A percentile compares a stretch with the other conserved stretches of the same genome.
Conservation (phyloP, 2,329 filamentous ascomycete species). For the Fusarium piperis region DNA sequence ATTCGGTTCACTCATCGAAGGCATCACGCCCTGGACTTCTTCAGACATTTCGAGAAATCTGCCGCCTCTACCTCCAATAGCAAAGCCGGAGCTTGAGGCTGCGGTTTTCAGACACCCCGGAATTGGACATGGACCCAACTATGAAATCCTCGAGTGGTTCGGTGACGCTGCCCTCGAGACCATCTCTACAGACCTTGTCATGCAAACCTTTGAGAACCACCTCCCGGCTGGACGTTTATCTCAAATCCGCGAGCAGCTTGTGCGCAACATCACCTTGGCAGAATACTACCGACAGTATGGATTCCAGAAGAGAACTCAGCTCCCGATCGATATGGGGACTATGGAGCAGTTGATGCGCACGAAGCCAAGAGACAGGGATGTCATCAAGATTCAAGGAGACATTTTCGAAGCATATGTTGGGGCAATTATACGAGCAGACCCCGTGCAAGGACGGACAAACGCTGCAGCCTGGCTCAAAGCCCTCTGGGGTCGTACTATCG, state of each 20-base stretch:
- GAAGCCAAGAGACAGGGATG: conserved; percentile 58
- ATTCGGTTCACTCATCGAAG: conserved; percentile 16
- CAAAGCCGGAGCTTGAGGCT: conserved; percentile 66
- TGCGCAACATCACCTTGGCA: conserved; percentile 83
- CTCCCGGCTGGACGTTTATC: conserved; percentile 75
- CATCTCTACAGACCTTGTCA: conserved; percentile 79
- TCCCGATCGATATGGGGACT: conserved; percentile 59
- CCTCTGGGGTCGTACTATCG: conserved; percentile 76
- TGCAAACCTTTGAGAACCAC: conserved; percentile 69
- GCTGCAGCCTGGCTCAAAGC: conserved; percentile 77
- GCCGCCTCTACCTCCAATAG: conserved; percentile 70
- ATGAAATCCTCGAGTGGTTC: conserved; percentile 88
- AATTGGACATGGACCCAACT: conserved; percentile 54
- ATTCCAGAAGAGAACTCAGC: conserved; percentile 70
- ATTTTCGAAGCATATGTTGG: conserved; percentile 93
- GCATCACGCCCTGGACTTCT: conserved; percentile 55
- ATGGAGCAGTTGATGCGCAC: conserved; percentile 36
- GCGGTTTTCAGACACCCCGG: conserved; percentile 76
- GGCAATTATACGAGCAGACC: conserved; percentile 76
- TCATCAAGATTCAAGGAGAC: conserved; percentile 81
- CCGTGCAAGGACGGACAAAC: conserved; percentile 66
- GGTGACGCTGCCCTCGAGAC: conserved; percentile 88
- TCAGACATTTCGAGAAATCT: conserved; percentile 58
- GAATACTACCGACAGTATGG: conserved; percentile 76
- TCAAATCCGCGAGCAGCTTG: conserved; percentile 79